Evolutionary conservation across 192 early-diverging fungal genomes (phyloP), one percentile per base, ranked within the genome.

Genomic region (Cetraspora pellucida): DNA sequence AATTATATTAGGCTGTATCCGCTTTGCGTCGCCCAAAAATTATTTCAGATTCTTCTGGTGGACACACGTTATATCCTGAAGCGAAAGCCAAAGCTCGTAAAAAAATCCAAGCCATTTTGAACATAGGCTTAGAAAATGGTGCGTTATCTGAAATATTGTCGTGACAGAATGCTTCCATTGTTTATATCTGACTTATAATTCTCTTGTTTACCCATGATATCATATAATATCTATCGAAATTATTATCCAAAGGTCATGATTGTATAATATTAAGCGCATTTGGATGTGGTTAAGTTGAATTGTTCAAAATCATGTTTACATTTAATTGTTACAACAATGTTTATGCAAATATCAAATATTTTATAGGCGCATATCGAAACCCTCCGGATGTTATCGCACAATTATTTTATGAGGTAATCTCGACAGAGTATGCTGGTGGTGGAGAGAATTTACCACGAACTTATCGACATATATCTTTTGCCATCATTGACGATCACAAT

Each of bases 91-190:
- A 75, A 65, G 82, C 83, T 54, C 70, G 78, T 58, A 72, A 81
- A 57, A 85, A 85, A 57, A 85, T 85, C n/a, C 77, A 79, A 45
- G 75, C 81, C 23, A 82, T 85, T 55, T 78, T 85, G 46, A 80
- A 81, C 14, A 82, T 85, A 17, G 83, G 81, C 10, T 50, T 85
- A 27, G 83, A 82, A 16, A 85, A 85, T 23, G 81, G 83, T 82
- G 69, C 11, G 44, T 27, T 11, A 28, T 25, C 16, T 23, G 28
- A 58, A 19, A 17, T 60, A 11, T 68, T 75, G n/a, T n/a, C n/a
- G n/a, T n/a, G n/a, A 19, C 19, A 54, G n/a, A n/a, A n/a, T n/a
- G n/a, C n/a, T n/a, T n/a, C n/a, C n/a, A n/a, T n/a, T n/a, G n/a
- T n/a, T n/a, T n/a, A n/a, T n/a, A n/a, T n/a, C n/a, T n/a, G n/a